phyloP scores from a whole-genome alignment of 2,329 filamentous ascomycete genomes.

The Pseudogymnoascus sp. region DNA sequence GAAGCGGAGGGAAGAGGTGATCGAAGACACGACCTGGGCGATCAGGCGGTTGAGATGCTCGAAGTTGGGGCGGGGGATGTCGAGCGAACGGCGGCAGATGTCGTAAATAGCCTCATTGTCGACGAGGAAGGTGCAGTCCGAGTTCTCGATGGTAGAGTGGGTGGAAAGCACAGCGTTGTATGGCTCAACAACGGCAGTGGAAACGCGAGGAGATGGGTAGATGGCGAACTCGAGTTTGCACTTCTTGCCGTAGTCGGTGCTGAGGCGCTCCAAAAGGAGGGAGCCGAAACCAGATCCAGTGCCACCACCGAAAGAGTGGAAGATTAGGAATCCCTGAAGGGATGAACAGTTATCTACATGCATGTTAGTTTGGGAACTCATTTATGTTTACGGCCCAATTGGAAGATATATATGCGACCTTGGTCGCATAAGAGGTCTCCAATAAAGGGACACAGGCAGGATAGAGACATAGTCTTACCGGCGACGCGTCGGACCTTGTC shows the following conservation, averaged over 20 bases:
- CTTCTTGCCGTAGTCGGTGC: conserved; percentile 60
- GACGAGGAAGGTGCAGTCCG: conserved; percentile 60
- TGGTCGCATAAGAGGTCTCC: neutral
- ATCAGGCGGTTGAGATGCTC: conserved; percentile 60
- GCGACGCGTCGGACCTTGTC: conserved; percentile 57
- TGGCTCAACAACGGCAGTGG: conserved; percentile 59
- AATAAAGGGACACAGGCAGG: neutral
- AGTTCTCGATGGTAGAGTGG: conserved; percentile 55
- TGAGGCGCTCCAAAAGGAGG: conserved; percentile 55
- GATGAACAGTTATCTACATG: conserved; percentile 54
- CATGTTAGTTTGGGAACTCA: neutral
- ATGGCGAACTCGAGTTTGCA: conserved; percentile 60
- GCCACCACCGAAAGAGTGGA: conserved; percentile 61
- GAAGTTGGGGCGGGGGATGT: conserved; percentile 55
- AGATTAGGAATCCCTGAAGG: conserved; percentile 59
- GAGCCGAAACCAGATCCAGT: conserved; percentile 61
- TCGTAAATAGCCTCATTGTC: conserved; percentile 63
- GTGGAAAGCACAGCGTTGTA: conserved; percentile 57
- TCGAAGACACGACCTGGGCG: conserved; percentile 59
- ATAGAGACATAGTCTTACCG: conserved; percentile 34
- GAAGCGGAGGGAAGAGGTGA: conserved; percentile 57
- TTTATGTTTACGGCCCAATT: neutral
- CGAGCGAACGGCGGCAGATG: conserved; percentile 56
- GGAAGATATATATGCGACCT: neutral
- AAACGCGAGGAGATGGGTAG: conserved; percentile 56